phyloP scores from a whole-genome alignment of 805 yeast genomes.

The Kuraishia borneana region DNA sequence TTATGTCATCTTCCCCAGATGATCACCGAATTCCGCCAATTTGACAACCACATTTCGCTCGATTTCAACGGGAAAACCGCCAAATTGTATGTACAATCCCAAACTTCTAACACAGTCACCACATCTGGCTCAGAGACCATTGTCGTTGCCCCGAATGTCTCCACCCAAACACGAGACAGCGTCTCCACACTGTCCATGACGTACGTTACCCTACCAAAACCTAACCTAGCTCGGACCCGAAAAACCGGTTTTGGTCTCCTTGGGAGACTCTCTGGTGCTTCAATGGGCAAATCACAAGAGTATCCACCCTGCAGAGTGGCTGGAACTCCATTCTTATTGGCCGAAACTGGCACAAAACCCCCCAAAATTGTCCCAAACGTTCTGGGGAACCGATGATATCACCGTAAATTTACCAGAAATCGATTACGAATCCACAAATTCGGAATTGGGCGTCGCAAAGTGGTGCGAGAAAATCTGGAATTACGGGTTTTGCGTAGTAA shows the following conservation, averaged over 20 bases:
- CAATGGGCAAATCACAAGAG: conserved; percentile 22
- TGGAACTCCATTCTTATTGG: conserved; percentile 37
- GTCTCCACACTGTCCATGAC: conserved; percentile 42
- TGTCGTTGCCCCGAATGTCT: conserved; percentile 49
- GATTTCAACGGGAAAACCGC: too few relatives aligned
- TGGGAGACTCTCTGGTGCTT: too few relatives aligned
- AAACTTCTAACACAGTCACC: conserved; percentile 16
- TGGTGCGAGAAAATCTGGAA: conserved; percentile 44
- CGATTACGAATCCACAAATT: conserved; percentile 30
- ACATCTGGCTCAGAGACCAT: conserved; percentile 56
- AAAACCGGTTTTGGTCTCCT: too few relatives aligned
- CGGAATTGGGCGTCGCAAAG: conserved; percentile 32
- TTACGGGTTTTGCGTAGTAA: conserved; percentile 51
- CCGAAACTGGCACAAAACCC: conserved; percentile 29
- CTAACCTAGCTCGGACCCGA: too few relatives aligned
- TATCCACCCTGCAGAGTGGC: conserved; percentile 27
- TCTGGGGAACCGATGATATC: conserved; percentile 36
- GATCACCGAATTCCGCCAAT: too few relatives aligned
- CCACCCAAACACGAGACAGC: conserved; percentile 44
- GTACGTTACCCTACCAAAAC: conserved; percentile 19
- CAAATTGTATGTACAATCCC: conserved; percentile 2
- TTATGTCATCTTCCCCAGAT: too few relatives aligned
- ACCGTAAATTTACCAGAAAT: conserved; percentile 32
- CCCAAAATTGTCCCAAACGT: conserved; percentile 17
- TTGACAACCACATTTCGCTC: too few relatives aligned